Evolutionary conservation across 805 yeast genomes (phyloP).

Genomic region (Wickerhamiella sergipiensis): DNA sequence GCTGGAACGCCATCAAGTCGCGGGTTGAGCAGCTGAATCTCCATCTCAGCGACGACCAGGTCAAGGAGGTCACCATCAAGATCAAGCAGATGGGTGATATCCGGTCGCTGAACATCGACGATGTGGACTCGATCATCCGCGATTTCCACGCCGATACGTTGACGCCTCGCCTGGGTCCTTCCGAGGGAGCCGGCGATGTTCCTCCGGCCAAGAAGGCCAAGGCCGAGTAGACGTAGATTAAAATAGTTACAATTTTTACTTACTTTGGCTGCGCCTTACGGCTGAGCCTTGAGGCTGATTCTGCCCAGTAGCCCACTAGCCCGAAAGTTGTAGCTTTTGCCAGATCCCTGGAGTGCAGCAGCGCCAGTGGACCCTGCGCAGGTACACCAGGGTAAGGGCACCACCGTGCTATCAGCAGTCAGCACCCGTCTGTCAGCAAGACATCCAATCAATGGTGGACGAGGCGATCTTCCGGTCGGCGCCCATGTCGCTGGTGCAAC

Average conservation of each 20-base stretch:
- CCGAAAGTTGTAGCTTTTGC: too few relatives aligned
- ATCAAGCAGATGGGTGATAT: slow-evolving; percentile 92
- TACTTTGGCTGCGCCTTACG: too few relatives aligned
- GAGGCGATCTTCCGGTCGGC: slow-evolving; percentile 52
- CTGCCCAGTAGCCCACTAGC: too few relatives aligned
- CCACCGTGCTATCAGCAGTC: neutral
- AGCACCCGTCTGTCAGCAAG: neutral
- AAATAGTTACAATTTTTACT: neutral
- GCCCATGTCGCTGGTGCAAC: slow-evolving; percentile 88
- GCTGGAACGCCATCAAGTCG: slow-evolving; percentile 98
- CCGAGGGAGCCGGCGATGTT: slow-evolving; percentile 14
- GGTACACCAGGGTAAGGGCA: neutral
- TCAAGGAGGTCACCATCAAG: slow-evolving; percentile 87
- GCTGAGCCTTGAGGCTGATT: too few relatives aligned
- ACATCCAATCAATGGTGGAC: slow-evolving; percentile 1
- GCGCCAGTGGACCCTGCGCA: too few relatives aligned
- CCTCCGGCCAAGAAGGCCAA: slow-evolving; percentile 24
- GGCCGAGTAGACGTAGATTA: slow-evolving; percentile 11
- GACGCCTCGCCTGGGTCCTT: slow-evolving; percentile 16
- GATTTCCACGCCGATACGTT: slow-evolving; percentile 65
- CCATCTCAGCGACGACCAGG: slow-evolving; percentile 77
- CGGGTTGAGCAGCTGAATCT: slow-evolving; percentile 95
- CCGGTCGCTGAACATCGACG: slow-evolving; percentile 87
- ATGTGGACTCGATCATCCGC: slow-evolving; percentile 91
- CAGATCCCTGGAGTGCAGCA: too few relatives aligned